These are phyloP conservation scores for Teunomyces aglyptinius DNA, from an alignment of 805 yeast genomes.

Conservation along the genomic window DNA sequence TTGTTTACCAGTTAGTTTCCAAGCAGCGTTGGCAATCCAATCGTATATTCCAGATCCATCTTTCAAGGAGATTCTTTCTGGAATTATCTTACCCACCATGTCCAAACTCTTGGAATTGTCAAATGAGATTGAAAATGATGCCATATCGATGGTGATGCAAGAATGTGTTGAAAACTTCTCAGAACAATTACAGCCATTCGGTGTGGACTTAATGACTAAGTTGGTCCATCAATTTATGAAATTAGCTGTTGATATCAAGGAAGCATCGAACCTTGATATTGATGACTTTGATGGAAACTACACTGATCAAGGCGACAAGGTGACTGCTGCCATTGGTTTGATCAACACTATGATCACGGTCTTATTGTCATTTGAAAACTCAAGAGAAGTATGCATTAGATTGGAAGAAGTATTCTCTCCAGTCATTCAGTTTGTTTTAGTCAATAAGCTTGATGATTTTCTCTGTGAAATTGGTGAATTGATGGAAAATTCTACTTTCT, in stretches of 20 bases:
- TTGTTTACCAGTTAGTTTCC: conserved; percentile 72
- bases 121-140: conserved; percentile 81
- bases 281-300: conserved; percentile 24
- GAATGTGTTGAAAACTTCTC: conserved; percentile 89
- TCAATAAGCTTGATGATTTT: conserved; percentile 66
- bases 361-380: conserved; percentile 76
- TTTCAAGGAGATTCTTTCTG: conserved; percentile 66
- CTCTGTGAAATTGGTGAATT: conserved; percentile 76
- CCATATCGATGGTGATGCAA: conserved; percentile 88
- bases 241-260: conserved; percentile 46
- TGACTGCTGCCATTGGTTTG: conserved; percentile 78
- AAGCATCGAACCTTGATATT: conserved; percentile 41
- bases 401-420: conserved; percentile 71
- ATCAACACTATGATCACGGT: conserved; percentile 81
- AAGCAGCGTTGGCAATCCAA: conserved; percentile 84
- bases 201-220: conserved; percentile 26
- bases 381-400: conserved; percentile 59
- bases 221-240: conserved; percentile 27
- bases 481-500: conserved; percentile 46
- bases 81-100: conserved; percentile 77
- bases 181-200: conserved; percentile 61
- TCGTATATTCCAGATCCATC: conserved; percentile 63
- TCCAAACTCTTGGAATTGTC: conserved; percentile 72
- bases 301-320: conserved; percentile 56
- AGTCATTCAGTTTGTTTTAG: conserved; percentile 64